Evolutionary conservation across 495 filamentous ascomycete genomes (phyloP).

Genomic region (Trichocladium antarcticum): DNA sequence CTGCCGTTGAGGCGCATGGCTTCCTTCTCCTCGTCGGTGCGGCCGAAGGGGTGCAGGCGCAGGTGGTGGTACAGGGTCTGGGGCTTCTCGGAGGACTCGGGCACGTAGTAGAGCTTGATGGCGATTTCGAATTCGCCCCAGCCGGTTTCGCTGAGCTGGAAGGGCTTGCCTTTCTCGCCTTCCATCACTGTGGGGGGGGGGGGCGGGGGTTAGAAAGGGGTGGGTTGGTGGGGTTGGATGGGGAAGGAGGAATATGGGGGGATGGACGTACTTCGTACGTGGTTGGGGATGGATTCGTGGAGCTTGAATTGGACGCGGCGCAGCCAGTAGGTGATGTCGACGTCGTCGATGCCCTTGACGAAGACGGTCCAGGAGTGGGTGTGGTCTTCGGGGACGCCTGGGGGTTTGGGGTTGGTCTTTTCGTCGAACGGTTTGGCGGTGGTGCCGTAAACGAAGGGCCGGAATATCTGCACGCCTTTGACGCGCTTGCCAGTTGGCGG

Average conservation of each 20-base stretch:
- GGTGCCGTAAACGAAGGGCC: slow-evolving; percentile 76
- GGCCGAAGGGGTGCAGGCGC: slow-evolving; percentile 80
- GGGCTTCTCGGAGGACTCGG: slow-evolving; percentile 77
- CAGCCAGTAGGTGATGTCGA: slow-evolving; percentile 88
- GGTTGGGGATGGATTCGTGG: slow-evolving; percentile 86
- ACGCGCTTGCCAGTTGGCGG: slow-evolving; percentile 45
- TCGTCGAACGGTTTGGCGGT: slow-evolving; percentile 62
- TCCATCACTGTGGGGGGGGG: slow-evolving; percentile 30
- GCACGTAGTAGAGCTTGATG: slow-evolving; percentile 81
- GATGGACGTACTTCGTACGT: slow-evolving; percentile 50
- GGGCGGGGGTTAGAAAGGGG: slow-evolving; percentile 1
- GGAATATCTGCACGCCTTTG: slow-evolving; percentile 62
- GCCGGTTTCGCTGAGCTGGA: slow-evolving; percentile 80
- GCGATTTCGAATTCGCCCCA: slow-evolving; percentile 98
- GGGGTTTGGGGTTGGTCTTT: slow-evolving; percentile 45
- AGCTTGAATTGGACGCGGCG: slow-evolving; percentile 97
- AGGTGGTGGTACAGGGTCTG: slow-evolving; percentile 84
- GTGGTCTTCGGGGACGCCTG: slow-evolving; percentile 67
- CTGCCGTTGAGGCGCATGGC: slow-evolving; percentile 49
- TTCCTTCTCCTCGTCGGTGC: slow-evolving; percentile 60
- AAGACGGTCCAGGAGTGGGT: slow-evolving; percentile 94
- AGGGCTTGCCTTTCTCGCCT: slow-evolving; percentile 60
- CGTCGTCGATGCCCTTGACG: slow-evolving; percentile 72
- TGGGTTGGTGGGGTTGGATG: neutral
- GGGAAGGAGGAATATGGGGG: neutral